Percentiles rank a stretch among this genome's conserved stretches.
Evolutionary conservation across 2,329 filamentous ascomycete genomes (phyloP).

Genomic region (Onygenales sp.): DNA sequence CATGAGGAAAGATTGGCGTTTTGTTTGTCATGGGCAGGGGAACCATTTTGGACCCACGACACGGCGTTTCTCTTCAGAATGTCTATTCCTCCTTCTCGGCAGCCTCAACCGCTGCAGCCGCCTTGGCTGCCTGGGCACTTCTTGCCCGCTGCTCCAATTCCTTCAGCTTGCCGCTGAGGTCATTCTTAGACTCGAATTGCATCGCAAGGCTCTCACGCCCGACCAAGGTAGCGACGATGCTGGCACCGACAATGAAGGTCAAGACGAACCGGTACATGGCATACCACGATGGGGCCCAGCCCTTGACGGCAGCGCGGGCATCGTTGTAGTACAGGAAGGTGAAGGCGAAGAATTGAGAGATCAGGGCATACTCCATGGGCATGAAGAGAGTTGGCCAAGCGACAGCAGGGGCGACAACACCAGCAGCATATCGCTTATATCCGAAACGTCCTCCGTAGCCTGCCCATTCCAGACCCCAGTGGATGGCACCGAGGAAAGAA

Average conservation of each 20-base stretch:
- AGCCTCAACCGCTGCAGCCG: conserved; percentile 22
- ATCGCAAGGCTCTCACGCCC: conserved; percentile 66
- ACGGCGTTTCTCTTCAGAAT: neutral
- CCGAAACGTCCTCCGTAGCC: conserved; percentile 58
- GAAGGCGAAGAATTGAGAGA: conserved; percentile 77
- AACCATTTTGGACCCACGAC: neutral
- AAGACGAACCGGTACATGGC: conserved; percentile 82
- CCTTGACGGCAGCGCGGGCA: conserved; percentile 58
- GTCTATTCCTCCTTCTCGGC: conserved; percentile 14
- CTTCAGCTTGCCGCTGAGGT: conserved; percentile 41
- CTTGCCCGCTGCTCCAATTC: conserved; percentile 40
- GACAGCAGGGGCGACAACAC: conserved; percentile 66
- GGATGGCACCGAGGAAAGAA: conserved; percentile 85
- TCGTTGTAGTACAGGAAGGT: conserved; percentile 80
- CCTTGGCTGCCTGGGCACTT: conserved; percentile 36
- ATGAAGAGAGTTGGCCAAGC: conserved; percentile 87
- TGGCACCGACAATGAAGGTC: conserved; percentile 76
- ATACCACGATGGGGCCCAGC: conserved; percentile 82
- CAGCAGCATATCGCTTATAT: conserved; percentile 73
- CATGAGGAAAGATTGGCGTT: neutral
- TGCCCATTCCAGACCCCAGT: conserved; percentile 86
- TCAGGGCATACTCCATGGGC: conserved; percentile 75
- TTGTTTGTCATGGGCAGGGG: neutral
- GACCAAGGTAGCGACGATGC: conserved; percentile 71
- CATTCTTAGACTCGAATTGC: conserved; percentile 25